Evolutionary conservation across 495 filamentous ascomycete species (phyloP).

Genomic region (Lasiosphaeria miniovina): DNA sequence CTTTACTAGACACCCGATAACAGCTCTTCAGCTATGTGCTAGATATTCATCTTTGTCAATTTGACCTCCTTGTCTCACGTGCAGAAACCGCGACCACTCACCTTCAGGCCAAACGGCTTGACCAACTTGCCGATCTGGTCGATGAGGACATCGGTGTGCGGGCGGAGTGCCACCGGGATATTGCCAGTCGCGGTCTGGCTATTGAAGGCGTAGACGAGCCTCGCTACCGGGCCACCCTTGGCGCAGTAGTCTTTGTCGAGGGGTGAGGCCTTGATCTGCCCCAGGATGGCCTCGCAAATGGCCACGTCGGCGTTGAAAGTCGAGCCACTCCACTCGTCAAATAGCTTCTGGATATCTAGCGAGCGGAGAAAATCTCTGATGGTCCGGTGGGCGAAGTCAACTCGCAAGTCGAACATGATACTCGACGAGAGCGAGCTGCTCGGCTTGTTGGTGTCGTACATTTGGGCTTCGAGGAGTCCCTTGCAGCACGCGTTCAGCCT

Average conservation of each 20-base stretch:
- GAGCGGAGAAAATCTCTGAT: background rate
- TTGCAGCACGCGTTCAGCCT: conserved; percentile 11
- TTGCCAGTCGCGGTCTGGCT: too few species aligned
- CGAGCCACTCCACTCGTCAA: background rate
- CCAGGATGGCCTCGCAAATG: conserved; percentile 1
- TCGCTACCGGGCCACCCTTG: too few species aligned
- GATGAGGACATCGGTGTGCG: too few species aligned
- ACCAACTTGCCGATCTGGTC: too few species aligned
- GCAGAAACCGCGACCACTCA: too few species aligned
- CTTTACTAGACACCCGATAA: too few species aligned
- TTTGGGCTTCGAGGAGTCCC: conserved; percentile 3
- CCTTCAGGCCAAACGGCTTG: too few species aligned
- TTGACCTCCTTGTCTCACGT: too few species aligned
- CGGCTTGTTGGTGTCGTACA: background rate
- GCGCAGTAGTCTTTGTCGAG: conserved; percentile 5
- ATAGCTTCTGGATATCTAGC: background rate
- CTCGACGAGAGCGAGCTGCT: conserved; percentile 5
- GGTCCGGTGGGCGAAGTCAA: conserved; percentile 9
- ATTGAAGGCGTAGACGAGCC: too few species aligned
- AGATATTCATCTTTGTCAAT: too few species aligned
- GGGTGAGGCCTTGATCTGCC: conserved; percentile 1
- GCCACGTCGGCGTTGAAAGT: background rate
- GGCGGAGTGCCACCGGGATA: too few species aligned
- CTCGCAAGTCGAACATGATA: conserved; percentile 1
- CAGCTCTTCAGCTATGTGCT: too few species aligned